Percentiles rank a stretch among this genome's conserved stretches.
These are phyloP conservation scores for Aspergillus hiratsukae DNA, from an alignment of 2,329 filamentous ascomycete species.

Conservation along the genomic window DNA sequence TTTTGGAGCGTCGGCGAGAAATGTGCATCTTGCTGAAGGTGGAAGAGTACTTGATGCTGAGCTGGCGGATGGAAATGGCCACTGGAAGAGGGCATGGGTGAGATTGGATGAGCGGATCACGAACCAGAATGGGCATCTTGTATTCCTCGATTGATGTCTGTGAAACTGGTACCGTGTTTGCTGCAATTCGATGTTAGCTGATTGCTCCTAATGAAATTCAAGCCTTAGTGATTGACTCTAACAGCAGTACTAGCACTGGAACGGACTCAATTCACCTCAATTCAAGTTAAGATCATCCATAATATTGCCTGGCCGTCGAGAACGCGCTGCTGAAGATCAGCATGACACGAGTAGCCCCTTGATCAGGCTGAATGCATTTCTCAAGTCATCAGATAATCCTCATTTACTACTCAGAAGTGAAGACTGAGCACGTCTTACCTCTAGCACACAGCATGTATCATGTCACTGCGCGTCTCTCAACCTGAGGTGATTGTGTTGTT, in stretches of 20 bases:
- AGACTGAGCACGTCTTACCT: not conserved
- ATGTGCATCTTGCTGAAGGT: constrained; percentile 27
- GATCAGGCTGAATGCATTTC: no score
- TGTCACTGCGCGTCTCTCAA: not conserved
- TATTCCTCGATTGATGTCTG: constrained; percentile 17
- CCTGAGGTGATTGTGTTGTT: not conserved
- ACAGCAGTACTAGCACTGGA: no score
- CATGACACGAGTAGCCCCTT: no score
- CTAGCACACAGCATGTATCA: not conserved
- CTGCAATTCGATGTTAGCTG: not conserved
- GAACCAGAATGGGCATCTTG: constrained; percentile 35
- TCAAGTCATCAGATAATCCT: no score
- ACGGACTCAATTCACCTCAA: not conserved
- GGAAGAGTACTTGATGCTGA: constrained; percentile 33
- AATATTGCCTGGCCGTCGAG: no score
- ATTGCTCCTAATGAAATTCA: not conserved
- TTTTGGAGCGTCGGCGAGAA: constrained; percentile 30
- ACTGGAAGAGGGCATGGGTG: constrained; percentile 28
- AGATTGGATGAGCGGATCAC: constrained; percentile 37
- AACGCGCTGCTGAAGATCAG: no score
- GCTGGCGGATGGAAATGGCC: constrained; percentile 30
- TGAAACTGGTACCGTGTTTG: not conserved
- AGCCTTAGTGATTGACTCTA: not conserved
- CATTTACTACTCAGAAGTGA: not conserved
- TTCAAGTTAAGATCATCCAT: no score